Conservation (phyloP, 176 grass and related monocot species). For the Eragrostis nindensis region DNA sequence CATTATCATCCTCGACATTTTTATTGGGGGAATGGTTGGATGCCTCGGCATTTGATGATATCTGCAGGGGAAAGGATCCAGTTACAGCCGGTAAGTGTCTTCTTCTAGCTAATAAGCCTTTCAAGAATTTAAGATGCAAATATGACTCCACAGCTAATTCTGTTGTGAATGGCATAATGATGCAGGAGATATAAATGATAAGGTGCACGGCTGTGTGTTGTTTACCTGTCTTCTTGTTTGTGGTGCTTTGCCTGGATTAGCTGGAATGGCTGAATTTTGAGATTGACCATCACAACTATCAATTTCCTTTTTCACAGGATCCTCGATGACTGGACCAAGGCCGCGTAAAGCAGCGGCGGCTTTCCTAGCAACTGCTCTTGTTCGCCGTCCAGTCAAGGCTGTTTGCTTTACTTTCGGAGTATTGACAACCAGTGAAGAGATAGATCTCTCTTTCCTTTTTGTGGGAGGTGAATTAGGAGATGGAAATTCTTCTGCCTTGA, state of each 20-base stretch:
- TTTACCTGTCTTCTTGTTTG: constrained; percentile 67
- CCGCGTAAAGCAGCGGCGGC: constrained; percentile 51
- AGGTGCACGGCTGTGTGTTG: neutral
- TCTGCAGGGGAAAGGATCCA: constrained; percentile 47
- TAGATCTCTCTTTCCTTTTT: constrained; percentile 73
- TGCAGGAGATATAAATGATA: constrained; percentile 8
- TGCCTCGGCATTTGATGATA: constrained; percentile 56
- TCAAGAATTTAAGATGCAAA: constrained; percentile 13
- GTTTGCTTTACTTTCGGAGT: constrained; percentile 62
- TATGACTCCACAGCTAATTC: constrained; percentile 12
- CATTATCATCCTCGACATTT: constrained; percentile 43
- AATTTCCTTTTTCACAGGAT: constrained; percentile 64
- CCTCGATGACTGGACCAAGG: constrained; percentile 51
- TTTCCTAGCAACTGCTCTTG: constrained; percentile 78
- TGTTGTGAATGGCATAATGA: constrained; percentile 8
- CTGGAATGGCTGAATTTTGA: constrained; percentile 48
- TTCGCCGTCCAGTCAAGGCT: constrained; percentile 62
- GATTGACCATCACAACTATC: constrained; percentile 48
- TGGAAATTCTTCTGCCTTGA: constrained; percentile 58
- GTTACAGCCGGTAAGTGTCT: constrained; percentile 16
- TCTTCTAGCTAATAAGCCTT: constrained; percentile 30
- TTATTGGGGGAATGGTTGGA: constrained; percentile 52
- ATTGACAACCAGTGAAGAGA: constrained; percentile 75
- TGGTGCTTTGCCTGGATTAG: constrained; percentile 50
- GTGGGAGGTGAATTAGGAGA: constrained; percentile 49